A percentile compares a stretch with the other conserved stretches of the same genome.
Evolutionary conservation across 495 filamentous ascomycete species (phyloP).

Genomic region (Wilcoxina mikolae): DNA sequence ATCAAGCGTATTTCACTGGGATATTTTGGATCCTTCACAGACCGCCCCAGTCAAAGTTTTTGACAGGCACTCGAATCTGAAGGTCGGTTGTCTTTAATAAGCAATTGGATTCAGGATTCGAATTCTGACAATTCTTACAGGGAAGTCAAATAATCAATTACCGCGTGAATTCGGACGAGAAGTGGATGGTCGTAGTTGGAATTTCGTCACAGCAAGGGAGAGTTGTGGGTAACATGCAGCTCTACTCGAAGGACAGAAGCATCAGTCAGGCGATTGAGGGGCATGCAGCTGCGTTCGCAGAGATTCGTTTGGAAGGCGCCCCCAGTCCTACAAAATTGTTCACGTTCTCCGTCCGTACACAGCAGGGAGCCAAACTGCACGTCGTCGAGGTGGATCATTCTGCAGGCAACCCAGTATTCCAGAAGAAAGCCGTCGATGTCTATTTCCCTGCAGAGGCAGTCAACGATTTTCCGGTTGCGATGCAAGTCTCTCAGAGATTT

Average conservation of each 20-base stretch:
- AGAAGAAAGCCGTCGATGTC: slow-evolving; percentile 91
- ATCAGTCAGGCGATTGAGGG: slow-evolving; percentile 98
- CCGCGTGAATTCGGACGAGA: slow-evolving; percentile 82
- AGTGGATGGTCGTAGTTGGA: slow-evolving; percentile 96
- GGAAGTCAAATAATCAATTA: slow-evolving; percentile 99
- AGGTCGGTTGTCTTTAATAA: slow-evolving; percentile 40
- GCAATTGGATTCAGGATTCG: slow-evolving; percentile 15
- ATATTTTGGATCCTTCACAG: slow-evolving; percentile 71
- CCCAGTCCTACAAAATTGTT: slow-evolving; percentile 87
- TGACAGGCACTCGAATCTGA: slow-evolving; percentile 76
- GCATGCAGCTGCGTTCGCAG: slow-evolving; percentile 90
- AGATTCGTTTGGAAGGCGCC: slow-evolving; percentile 72
- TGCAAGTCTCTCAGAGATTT: slow-evolving; percentile 93
- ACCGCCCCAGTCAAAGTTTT: slow-evolving; percentile 74
- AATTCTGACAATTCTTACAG: slow-evolving; percentile 32
- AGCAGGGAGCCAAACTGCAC: slow-evolving; percentile 84
- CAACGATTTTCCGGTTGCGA: slow-evolving; percentile 95
- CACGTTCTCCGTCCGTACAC: slow-evolving; percentile 83
- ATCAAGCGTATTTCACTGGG: slow-evolving; percentile 87
- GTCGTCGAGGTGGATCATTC: slow-evolving; percentile 96
- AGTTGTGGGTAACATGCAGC: slow-evolving; percentile 88
- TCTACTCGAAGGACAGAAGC: slow-evolving; percentile 86
- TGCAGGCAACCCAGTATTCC: slow-evolving; percentile 67
- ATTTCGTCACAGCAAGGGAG: slow-evolving; percentile 86
- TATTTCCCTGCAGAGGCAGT: slow-evolving; percentile 91